Evolutionary conservation across 352 stramenopile genomes (phyloP), one percentile per base, ranked within the genome.

Genomic region (Globisporangium irregulare): DNA sequence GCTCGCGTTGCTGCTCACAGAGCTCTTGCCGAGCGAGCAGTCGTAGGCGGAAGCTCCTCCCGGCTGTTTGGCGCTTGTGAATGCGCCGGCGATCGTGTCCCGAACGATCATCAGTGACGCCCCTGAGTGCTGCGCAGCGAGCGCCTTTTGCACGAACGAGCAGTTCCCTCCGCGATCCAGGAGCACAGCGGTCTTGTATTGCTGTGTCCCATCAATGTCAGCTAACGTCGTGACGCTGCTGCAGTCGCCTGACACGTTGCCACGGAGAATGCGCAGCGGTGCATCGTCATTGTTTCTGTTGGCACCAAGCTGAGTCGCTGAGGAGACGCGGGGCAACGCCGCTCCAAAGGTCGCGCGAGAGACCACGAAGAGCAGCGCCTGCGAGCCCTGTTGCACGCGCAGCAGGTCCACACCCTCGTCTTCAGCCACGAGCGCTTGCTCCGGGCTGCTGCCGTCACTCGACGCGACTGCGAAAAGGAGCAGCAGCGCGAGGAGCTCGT

Each of bases 121-220:
- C 0, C 73, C 74, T 0, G 73, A 68, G 0, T 61, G 27, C 59
- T 90, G 67, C 9, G 75, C 81, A 2, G 81, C 73, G 7, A 72
- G 27, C 5, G 79, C 73, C 64, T 84, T 82, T 38, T 84, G 65
- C 48, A 84, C 74, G 43, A 90, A 84, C 46, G 78, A 79, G 63
- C 84, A 92, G 48, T 46, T 55, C 14, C 73, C 81, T 15, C 77
- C 79, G 25, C 84, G 74, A 27, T 82, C 68, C 24, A 92, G 34
- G 34, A 92, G 67, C 62, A 87, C 70, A 4, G 81, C 80, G 43
- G 46, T 59, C 36, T 61, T 36, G 12, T 24, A 24, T 10, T 54
- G n/a, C 7, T 57, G 2, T 15, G n/a, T 3, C n/a, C 1, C 14
- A 62, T 9, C 15, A 54, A 6, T 24, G 15, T 24, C 34, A 22